Base-by-base conservation (phyloP, 2,329 filamentous ascomycete genomes). In the Alternaria gansuensis region DNA sequence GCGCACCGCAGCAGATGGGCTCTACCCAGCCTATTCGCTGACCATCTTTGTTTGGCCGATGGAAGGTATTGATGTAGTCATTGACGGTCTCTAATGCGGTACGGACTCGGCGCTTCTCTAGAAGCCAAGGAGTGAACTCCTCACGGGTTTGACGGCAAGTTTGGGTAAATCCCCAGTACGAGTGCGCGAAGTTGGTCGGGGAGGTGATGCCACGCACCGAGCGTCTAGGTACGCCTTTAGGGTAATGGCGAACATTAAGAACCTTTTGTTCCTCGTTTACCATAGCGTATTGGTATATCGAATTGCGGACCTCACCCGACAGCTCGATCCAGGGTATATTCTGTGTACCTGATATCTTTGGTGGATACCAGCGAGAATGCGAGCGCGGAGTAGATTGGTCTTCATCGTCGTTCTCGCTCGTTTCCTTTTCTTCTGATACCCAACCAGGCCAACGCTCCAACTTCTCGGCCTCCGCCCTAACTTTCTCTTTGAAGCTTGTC, bases 161-260 rank as follows among this genome's bases (percentile, higher is more conserved):
- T 37, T 60, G 57, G 10, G 57, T 60, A 29, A 60, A 46, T 11
- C 52, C 52, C 57, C 57, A 60, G 23, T 29, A 52, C 4, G 57
- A 60, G n/a, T 53, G 52, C 29, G 57, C 46, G 8, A 60, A 60
- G 36, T 56, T 60, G 23, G 52, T 49, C 3, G 29, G 34, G 10
- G 34, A 46, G 8, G 24, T 14, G 8, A 33, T 37, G 36, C 52
- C 57, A 9, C 57, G 57, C 4, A 41, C 43, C 1, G 57, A 56
- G 11, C 57, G 57, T 2, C 57, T 52, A 23, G 57, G 57, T 29
- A 60, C 24, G 21, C 57, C 57, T 13, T 60, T 10, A 3, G 57
- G 57, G 43, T 60, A 60, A 24, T 56, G 52, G 24, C 41, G 17
- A 11, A 60, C 41, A 17, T 51, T 60, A n/a, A 56, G 2, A 5